Base-by-base conservation (phyloP, 768 basidiomycete genomes). In the Tricholoma sp. region DNA sequence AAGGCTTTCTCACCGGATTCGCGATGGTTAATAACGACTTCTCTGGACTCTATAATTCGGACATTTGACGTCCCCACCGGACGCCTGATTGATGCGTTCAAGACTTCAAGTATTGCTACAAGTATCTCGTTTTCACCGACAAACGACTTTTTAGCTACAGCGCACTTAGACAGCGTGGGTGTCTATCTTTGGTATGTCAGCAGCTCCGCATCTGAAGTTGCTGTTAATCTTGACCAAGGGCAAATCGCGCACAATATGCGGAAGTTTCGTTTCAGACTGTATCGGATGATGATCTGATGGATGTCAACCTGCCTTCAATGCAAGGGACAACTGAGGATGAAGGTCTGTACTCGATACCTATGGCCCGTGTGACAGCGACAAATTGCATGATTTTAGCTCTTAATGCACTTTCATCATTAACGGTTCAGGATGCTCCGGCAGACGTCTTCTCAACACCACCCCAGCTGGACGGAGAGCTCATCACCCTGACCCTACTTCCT, bases 11-110 rank as follows among this genome's bases (percentile, higher is more conserved):
- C 97, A 7, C 85, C 92, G 1, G 94, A 98, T 69, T 95, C 94
- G 2, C 80, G 97, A 53, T 98, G 96, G 97, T 76, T 99, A 51
- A 80, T 98, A 39, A 77, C 86, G 1, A 84, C 91, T 2, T 94
- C 95, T 8, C 74, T 97, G 39, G 97, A 99, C 69, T 91, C 92
- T 0, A 78, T 89, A 53, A 91, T 98, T 63, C 84, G 97, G 31
- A 98, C 96, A 2, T 99, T 93, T 68, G 96, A 99, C 67, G 80
- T 99, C 24, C 96, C 97, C 0, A 93, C 94, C 15, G 94, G 95
- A 5, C 80, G 85, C 28, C 76, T 98, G 36, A 94, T 99, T 53
- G 94, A 98, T 64, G 92, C 85, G 0, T 98, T 99, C 76, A 81
- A 83, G 53, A 94, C 93, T 8, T 74, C 88, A 29, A 91, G 88